Conservation (phyloP, 176 grass and related monocot species). For the Aegilops longissima region DNA sequence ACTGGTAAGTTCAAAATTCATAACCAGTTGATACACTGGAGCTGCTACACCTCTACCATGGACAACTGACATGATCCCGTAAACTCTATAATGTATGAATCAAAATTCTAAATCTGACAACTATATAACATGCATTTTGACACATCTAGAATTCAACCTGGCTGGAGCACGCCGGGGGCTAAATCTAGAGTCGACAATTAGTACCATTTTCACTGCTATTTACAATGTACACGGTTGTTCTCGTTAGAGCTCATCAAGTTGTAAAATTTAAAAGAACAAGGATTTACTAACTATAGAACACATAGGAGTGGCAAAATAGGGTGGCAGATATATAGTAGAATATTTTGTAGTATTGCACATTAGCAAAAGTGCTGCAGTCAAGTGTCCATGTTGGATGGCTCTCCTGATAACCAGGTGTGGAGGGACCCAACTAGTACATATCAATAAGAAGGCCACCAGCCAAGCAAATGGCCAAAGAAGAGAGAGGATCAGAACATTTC, state of each 20-base stretch:
- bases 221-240: slow-evolving; percentile 21
- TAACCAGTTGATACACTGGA: background rate
- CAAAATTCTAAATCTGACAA: slow-evolving; percentile 28
- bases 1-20: slow-evolving; percentile 42
- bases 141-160: slow-evolving; percentile 41
- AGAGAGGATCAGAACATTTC: background rate
- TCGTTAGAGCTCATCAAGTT: background rate
- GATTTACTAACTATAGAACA: background rate
- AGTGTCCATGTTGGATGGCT: slow-evolving; percentile 29
- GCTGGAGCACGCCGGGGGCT: slow-evolving; percentile 28
- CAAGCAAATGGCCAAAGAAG: slow-evolving; percentile 33
- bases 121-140: slow-evolving; percentile 28
- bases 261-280: slow-evolving; percentile 11
- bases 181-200: slow-evolving; percentile 47
- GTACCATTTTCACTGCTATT: background rate
- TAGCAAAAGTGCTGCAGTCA: slow-evolving; percentile 1
- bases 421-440: slow-evolving; percentile 27
- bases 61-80: slow-evolving; percentile 24
- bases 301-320: background rate
- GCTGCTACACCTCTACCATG: background rate
- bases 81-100: slow-evolving; percentile 30
- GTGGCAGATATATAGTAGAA: background rate
- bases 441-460: slow-evolving; percentile 6
- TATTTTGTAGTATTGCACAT: background rate
- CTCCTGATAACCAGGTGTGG: slow-evolving; percentile 21